Percentiles rank a stretch among this genome's conserved stretches.
Evolutionary conservation across 1,284 basidiomycete genomes (phyloP).

Genomic region (Flammula alnicola): DNA sequence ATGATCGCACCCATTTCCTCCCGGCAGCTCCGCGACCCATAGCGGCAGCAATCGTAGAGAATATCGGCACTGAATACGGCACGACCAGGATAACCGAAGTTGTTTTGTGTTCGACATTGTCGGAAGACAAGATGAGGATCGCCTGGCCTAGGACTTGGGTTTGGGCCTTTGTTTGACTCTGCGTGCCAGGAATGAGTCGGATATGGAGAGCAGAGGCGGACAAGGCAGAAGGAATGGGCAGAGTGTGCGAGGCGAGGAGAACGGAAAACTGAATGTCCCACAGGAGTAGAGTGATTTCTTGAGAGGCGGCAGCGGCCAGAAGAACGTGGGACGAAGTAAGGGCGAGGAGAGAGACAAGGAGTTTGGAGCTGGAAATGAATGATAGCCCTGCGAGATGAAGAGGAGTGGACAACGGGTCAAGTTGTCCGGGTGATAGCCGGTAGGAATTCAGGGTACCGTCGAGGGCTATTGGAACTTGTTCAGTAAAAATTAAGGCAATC

Average conservation of each 20-base stretch:
- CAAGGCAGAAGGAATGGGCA: slow-evolving; percentile 57
- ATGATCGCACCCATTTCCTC: slow-evolving; percentile 51
- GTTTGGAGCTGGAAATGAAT: slow-evolving; percentile 33
- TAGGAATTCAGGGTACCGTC: slow-evolving; percentile 54
- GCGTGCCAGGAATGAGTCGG: slow-evolving; percentile 19
- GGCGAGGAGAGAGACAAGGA: slow-evolving; percentile 48
- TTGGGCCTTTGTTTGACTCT: slow-evolving; percentile 31
- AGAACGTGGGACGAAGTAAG: slow-evolving; percentile 69
- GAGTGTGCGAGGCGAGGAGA: slow-evolving; percentile 57
- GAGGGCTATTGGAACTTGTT: slow-evolving; percentile 19
- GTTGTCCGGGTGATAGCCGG: slow-evolving; percentile 37
- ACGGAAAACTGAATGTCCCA: slow-evolving; percentile 79
- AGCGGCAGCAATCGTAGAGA: slow-evolving; percentile 65
- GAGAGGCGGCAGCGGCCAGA: slow-evolving; percentile 49
- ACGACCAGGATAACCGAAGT: slow-evolving; percentile 61
- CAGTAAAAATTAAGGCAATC: not conserved
- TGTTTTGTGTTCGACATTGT: slow-evolving; percentile 27
- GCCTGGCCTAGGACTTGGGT: slow-evolving; percentile 47
- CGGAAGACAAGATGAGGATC: slow-evolving; percentile 57
- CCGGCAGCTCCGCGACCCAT: slow-evolving; percentile 56
- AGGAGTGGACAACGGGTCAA: slow-evolving; percentile 39
- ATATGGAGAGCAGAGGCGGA: slow-evolving; percentile 28
- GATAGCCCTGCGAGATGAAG: slow-evolving; percentile 43
- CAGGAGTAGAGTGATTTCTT: slow-evolving; percentile 63
- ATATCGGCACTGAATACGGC: slow-evolving; percentile 52